Percentiles rank a stretch among this genome's conserved stretches.
phyloP scores from a whole-genome alignment of 345 rosid species.

The Clarkia xantiana region DNA sequence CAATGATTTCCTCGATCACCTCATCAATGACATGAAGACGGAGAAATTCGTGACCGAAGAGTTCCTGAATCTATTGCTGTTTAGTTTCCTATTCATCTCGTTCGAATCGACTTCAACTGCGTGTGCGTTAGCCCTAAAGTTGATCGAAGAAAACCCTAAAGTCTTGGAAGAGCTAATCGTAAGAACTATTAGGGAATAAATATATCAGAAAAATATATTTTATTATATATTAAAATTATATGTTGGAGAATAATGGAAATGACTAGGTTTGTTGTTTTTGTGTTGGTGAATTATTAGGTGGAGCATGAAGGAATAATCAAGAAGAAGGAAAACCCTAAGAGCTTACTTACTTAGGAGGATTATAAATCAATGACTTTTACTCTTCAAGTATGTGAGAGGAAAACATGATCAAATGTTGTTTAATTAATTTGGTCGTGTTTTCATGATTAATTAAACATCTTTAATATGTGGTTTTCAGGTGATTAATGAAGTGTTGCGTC shows the following conservation, averaged over 20 bases:
- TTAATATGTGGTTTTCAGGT: constrained; percentile 10
- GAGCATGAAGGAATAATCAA: constrained; percentile 18
- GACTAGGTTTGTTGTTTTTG: too few relatives aligned
- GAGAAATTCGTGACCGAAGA: constrained; percentile 19
- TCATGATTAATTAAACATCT: too few relatives aligned
- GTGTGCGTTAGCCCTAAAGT: constrained; percentile 11
- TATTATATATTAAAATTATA: too few relatives aligned
- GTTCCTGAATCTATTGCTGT: constrained; percentile 6
- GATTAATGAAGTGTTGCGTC: constrained; percentile 19
- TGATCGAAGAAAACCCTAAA: constrained; percentile 15
- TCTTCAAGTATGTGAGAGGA: constrained; percentile 10
- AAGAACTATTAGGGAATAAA: too few relatives aligned
- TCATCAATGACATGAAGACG: constrained; percentile 10
- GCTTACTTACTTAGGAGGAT: constrained; percentile 25
- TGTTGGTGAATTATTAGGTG: constrained; percentile 8
- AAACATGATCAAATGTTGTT: too few relatives aligned
- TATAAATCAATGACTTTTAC: constrained; percentile 27
- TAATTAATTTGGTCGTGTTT: too few relatives aligned
- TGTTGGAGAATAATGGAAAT: too few relatives aligned
- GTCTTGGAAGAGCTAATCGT: constrained; percentile 20
- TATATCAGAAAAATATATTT: too few relatives aligned
- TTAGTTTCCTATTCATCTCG: constrained; percentile 8
- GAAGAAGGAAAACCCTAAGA: constrained; percentile 7
- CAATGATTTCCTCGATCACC: constrained; percentile 14
- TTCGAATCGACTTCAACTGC: constrained; percentile 10